Evolutionary conservation across 768 basidiomycete species (phyloP).

Genomic region (Phlebiopsis gigantea): DNA sequence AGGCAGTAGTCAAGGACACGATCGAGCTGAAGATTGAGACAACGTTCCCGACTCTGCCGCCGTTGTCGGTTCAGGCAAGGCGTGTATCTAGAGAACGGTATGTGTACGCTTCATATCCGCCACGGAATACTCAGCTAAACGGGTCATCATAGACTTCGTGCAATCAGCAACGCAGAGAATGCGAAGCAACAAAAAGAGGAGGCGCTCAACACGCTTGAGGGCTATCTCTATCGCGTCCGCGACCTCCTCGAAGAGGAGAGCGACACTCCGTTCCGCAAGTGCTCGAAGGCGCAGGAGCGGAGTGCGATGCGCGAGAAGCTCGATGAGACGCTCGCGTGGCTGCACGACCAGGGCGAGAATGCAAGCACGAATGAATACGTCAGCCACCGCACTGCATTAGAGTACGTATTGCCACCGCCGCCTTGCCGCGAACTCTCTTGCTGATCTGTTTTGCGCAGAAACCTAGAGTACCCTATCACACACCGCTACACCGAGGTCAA

Average conservation of each 20-base stretch:
- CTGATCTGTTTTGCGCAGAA: slow-evolving; percentile 34
- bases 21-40: slow-evolving; percentile 62
- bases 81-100: slow-evolving; percentile 47
- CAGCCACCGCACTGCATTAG: slow-evolving; percentile 71
- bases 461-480: slow-evolving; percentile 74
- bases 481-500: slow-evolving; percentile 87
- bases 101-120: background rate
- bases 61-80: slow-evolving; percentile 78
- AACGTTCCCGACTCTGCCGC: slow-evolving; percentile 61
- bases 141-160: slow-evolving; percentile 64
- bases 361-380: slow-evolving; percentile 74
- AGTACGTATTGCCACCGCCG: slow-evolving; percentile 51
- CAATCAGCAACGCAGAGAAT: slow-evolving; percentile 72
- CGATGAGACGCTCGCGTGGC: slow-evolving; percentile 75
- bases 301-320: slow-evolving; percentile 56
- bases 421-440: background rate
- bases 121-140: no score
- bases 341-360: slow-evolving; percentile 76
- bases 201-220: slow-evolving; percentile 85
- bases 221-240: slow-evolving; percentile 87
- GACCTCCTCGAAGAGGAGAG: slow-evolving; percentile 68
- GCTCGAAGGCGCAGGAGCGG: slow-evolving; percentile 71
- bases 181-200: slow-evolving; percentile 80
- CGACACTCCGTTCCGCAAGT: slow-evolving; percentile 81
- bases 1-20: slow-evolving; percentile 42